Evolutionary conservation across 805 yeast genomes (phyloP).

Genomic region (Saturnispora galanensis): DNA sequence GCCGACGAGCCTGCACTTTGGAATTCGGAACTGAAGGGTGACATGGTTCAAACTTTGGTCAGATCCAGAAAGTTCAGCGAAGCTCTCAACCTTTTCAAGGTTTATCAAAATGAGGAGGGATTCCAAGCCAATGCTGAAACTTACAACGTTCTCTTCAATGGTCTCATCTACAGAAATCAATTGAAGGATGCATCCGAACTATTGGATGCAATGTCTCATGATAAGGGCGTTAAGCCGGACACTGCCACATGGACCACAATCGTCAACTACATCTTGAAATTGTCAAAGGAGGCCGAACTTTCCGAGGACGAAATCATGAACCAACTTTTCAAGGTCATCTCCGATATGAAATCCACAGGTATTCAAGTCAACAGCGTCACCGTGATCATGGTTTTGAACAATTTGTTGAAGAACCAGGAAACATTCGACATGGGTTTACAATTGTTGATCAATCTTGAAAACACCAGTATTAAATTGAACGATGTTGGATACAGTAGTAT

Average conservation of each 20-base stretch:
- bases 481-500: conserved; percentile 35
- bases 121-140: conserved; percentile 38
- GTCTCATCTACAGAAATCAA: conserved; percentile 32
- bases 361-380: conserved; percentile 36
- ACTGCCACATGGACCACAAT: conserved; percentile 54
- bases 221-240: conserved; percentile 39
- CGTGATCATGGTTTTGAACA: conserved; percentile 42
- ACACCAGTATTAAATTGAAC: conserved; percentile 24
- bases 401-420: conserved; percentile 38
- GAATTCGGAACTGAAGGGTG: conserved; percentile 33
- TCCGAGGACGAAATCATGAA: conserved; percentile 28
- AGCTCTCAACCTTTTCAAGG: conserved; percentile 26
- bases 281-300: conserved; percentile 33
- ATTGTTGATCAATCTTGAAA: conserved; percentile 35
- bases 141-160: conserved; percentile 42
- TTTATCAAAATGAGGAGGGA: conserved; percentile 20
- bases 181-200: conserved; percentile 39
- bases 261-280: conserved; percentile 44
- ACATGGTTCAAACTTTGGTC: conserved; percentile 36
- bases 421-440: conserved; percentile 43
- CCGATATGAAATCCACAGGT: conserved; percentile 31
- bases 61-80: conserved; percentile 31
- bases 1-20: conserved; percentile 26
- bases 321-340: conserved; percentile 19
- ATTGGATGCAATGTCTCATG: conserved; percentile 33